A percentile compares a stretch with the other conserved stretches of the same genome.
phyloP scores from a whole-genome alignment of 495 filamentous ascomycete genomes.

The Polyplosphaeria fusca region DNA sequence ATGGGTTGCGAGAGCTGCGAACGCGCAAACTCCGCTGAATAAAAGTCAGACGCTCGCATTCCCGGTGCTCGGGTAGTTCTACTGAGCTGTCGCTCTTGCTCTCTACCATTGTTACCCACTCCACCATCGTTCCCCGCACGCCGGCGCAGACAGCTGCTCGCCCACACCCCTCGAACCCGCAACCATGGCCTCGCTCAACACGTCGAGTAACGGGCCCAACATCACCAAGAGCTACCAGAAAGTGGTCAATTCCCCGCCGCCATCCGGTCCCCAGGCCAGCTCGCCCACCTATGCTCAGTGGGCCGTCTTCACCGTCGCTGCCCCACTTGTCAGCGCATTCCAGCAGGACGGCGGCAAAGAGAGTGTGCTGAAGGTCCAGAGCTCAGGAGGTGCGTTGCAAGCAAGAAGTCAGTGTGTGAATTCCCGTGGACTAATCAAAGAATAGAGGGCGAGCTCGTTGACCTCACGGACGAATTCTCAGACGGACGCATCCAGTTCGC shows the following conservation, averaged over 20 bases:
- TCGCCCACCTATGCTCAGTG: conserved; percentile 77
- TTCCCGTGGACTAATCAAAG: conserved; percentile 5
- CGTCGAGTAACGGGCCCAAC: conserved; percentile 83
- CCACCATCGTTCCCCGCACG: neutral
- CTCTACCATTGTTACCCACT: neutral
- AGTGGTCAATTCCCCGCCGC: conserved; percentile 69
- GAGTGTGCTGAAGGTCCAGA: conserved; percentile 91
- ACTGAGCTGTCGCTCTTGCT: neutral
- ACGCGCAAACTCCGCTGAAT: neutral
- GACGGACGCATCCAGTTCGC: conserved; percentile 96
- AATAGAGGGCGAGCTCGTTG: conserved; percentile 85
- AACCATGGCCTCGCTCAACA: conserved; percentile 86
- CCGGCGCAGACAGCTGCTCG: neutral
- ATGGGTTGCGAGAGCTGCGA: neutral
- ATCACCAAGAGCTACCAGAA: conserved; percentile 90
- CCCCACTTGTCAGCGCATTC: conserved; percentile 86
- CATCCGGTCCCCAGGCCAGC: conserved; percentile 60
- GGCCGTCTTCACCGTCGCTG: conserved; percentile 88
- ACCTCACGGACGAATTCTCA: conserved; percentile 95
- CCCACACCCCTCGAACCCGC: neutral
- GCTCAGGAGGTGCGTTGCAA: conserved; percentile 64
- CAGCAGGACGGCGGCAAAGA: conserved; percentile 82
- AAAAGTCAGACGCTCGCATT: neutral
- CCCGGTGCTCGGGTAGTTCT: neutral
- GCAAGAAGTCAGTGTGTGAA: neutral